Evolutionary conservation across 768 basidiomycete species (phyloP).

Genomic region (Gyrodon lividus): DNA sequence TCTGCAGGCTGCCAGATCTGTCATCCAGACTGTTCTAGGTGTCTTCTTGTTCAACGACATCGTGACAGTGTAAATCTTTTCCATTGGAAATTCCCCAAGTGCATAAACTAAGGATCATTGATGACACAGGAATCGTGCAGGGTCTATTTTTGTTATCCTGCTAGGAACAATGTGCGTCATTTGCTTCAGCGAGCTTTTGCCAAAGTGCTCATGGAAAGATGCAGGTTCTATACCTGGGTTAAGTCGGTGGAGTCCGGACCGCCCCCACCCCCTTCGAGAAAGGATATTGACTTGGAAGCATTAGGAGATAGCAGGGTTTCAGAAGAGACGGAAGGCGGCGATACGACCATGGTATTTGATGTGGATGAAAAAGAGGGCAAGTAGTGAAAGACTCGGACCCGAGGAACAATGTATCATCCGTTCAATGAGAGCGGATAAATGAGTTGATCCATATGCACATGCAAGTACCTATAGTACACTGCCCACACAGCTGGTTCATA

Average conservation of each 20-base stretch:
- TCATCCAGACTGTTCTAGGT: conserved; percentile 79
- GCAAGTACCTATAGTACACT: too few species aligned
- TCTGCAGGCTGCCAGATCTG: conserved; percentile 71
- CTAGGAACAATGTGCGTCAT: conserved; percentile 60
- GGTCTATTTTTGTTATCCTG: conserved; percentile 66
- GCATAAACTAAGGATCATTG: conserved; percentile 5
- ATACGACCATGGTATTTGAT: conserved; percentile 24
- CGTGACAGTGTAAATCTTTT: conserved; percentile 59
- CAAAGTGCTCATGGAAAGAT: conserved; percentile 4
- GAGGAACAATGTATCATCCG: background rate
- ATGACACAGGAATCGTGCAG: conserved; percentile 51
- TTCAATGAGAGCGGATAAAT: background rate
- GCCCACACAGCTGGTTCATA: too few species aligned
- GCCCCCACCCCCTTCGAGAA: conserved; percentile 25
- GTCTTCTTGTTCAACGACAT: conserved; percentile 76
- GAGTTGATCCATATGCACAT: too few species aligned
- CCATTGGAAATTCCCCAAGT: background rate
- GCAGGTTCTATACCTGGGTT: conserved; percentile 60
- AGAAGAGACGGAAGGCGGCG: conserved; percentile 17
- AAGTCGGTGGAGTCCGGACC: conserved; percentile 22
- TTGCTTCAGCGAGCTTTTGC: background rate
- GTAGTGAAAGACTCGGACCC: conserved; percentile 3
- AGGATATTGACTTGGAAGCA: conserved; percentile 42
- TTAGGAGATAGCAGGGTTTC: conserved; percentile 18
- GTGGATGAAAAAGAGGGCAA: conserved; percentile 28